Evolutionary conservation across 2,329 filamentous ascomycete genomes (phyloP).

Genomic region (Fusarium vanettenii): DNA sequence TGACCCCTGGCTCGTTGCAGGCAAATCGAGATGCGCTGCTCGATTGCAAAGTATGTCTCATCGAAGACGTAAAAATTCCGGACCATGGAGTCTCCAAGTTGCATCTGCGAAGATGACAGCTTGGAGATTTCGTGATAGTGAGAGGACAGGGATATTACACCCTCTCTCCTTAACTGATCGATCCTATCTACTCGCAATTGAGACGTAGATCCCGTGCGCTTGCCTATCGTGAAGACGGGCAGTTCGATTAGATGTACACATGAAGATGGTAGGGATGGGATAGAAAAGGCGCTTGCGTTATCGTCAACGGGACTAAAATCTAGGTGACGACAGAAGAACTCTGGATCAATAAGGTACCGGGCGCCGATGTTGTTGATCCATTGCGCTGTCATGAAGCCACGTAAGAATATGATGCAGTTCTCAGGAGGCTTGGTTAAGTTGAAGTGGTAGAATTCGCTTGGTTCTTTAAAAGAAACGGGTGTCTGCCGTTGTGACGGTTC

Average conservation of each 20-base stretch:
- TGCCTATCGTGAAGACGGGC: neutral
- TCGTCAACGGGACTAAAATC: neutral
- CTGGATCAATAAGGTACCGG: neutral
- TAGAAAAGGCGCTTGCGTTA: neutral
- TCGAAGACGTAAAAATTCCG: neutral
- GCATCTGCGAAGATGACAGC: neutral
- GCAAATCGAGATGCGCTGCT: neutral
- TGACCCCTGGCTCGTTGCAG: neutral
- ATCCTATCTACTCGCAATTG: neutral
- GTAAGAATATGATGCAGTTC: neutral
- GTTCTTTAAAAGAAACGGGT: accelerated
- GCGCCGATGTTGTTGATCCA: neutral
- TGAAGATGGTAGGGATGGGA: neutral
- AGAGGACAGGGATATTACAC: neutral
- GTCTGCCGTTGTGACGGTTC: neutral
- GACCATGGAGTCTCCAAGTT: neutral
- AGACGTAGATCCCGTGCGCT: neutral
- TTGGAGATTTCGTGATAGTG: neutral
- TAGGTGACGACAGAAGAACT: neutral
- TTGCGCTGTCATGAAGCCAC: neutral
- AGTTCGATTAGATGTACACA: neutral
- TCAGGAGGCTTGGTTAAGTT: neutral
- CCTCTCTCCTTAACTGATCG: neutral
- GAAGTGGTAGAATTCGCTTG: neutral
- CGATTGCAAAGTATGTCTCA: neutral